Evolutionary conservation across 1,139 yeast species (phyloP).

Genomic region (Entelexis paramagnoliae): DNA sequence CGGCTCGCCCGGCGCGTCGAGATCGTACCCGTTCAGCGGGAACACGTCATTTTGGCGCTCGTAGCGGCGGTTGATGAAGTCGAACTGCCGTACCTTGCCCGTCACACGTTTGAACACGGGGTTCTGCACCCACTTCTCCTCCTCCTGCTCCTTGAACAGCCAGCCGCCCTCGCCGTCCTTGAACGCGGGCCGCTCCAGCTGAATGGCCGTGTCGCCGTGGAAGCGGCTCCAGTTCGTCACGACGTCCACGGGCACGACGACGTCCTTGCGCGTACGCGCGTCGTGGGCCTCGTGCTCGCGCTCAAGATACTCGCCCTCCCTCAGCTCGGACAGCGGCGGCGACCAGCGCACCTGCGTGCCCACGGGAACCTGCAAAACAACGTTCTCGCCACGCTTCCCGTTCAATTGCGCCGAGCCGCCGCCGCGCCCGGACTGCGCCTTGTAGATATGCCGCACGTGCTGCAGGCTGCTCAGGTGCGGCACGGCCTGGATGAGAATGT

Average conservation of each 20-base stretch:
- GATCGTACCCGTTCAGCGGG: conserved; percentile 72
- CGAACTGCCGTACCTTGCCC: conserved; percentile 53
- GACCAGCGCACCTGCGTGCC: conserved; percentile 85
- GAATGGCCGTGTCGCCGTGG: conserved; percentile 24
- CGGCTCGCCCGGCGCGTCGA: conserved; percentile 49
- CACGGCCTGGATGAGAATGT: conserved; percentile 70
- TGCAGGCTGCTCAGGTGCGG: conserved; percentile 59
- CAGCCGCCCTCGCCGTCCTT: conserved; percentile 66
- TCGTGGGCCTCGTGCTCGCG: too few relatives aligned
- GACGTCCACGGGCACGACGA: conserved; percentile 12
- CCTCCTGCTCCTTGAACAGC: conserved; percentile 66
- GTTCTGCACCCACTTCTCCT: conserved; percentile 52
- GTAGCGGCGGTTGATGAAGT: conserved; percentile 46
- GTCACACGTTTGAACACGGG: conserved; percentile 58
- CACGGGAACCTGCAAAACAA: conserved; percentile 74
- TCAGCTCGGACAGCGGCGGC: conserved; percentile 49
- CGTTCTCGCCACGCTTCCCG: conserved; percentile 72
- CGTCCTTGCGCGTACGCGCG: neutral
- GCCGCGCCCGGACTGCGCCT: conserved; percentile 58
- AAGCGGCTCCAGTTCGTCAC: conserved; percentile 22
- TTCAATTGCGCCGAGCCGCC: conserved; percentile 74
- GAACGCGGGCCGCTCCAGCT: conserved; percentile 50
- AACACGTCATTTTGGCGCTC: conserved; percentile 58
- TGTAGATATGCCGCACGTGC: conserved; percentile 53
- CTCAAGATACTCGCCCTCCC: neutral